These are phyloP conservation scores for Barnettozyma populi DNA, from an alignment of 805 yeast species.

Conservation along the genomic window DNA sequence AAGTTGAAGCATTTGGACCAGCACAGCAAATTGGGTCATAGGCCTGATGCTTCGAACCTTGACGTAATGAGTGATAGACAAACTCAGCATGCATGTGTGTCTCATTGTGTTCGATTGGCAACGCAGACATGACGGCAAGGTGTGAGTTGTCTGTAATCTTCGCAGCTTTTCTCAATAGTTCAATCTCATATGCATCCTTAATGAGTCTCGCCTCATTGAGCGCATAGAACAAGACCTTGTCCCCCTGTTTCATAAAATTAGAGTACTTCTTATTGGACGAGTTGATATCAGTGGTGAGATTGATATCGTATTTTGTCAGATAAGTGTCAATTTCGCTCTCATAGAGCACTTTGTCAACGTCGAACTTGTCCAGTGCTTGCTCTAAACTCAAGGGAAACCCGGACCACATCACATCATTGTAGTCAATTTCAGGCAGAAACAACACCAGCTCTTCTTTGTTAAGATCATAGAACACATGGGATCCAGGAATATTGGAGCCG, in stretches of 20 bases:
- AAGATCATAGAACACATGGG: constrained; percentile 57
- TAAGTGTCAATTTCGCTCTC: constrained; percentile 40
- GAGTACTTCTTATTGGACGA: constrained; percentile 33
- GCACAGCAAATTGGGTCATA: constrained; percentile 96
- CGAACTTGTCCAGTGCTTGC: constrained; percentile 62
- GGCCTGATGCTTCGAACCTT: constrained; percentile 84
- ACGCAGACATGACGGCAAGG: constrained; percentile 84
- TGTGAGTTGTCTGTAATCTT: constrained; percentile 85
- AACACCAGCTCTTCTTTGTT: constrained; percentile 52
- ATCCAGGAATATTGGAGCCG: constrained; percentile 79
- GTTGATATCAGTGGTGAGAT: constrained; percentile 53
- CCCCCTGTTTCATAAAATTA: constrained; percentile 35
- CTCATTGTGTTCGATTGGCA: constrained; percentile 83
- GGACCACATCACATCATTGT: constrained; percentile 94
- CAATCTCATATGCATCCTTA: constrained; percentile 80
- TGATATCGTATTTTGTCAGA: constrained; percentile 25
- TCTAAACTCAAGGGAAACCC: constrained; percentile 73
- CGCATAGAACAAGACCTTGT: constrained; percentile 56
- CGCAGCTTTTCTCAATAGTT: constrained; percentile 73
- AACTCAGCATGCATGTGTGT: constrained; percentile 95
- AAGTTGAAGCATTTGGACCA: constrained; percentile 85
- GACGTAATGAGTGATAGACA: constrained; percentile 86
- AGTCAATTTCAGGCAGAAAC: constrained; percentile 77
- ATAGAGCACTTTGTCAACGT: constrained; percentile 78
- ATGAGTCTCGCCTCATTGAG: constrained; percentile 82